Conservation (phyloP, 306 rosid genomes). For the Calophaca sinica region DNA sequence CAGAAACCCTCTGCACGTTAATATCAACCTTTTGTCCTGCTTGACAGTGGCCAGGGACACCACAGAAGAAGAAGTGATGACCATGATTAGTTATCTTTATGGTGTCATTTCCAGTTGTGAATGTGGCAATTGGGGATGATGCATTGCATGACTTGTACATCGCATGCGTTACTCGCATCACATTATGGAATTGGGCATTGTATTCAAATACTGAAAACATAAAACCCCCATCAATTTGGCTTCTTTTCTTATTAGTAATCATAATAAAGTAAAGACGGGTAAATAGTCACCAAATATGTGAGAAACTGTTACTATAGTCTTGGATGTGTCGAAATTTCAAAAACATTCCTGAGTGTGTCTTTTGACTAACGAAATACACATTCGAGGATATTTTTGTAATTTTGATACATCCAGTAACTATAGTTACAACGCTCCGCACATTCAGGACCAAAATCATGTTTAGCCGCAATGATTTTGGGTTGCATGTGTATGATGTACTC, state of each 20-base stretch:
- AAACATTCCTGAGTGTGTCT: too few relatives aligned
- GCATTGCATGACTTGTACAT: constrained; percentile 83
- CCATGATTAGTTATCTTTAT: constrained; percentile 63
- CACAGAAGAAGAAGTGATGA: constrained; percentile 87
- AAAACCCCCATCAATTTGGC: neutral
- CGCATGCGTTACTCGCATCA: constrained; percentile 76
- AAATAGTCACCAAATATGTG: too few relatives aligned
- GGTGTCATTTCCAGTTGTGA: constrained; percentile 79
- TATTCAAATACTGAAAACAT: constrained; percentile 67
- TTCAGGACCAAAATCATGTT: too few relatives aligned
- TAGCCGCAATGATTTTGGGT: too few relatives aligned
- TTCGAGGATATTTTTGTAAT: too few relatives aligned
- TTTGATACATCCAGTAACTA: too few relatives aligned
- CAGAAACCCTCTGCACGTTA: constrained; percentile 54
- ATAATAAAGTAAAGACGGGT: constrained; percentile 23
- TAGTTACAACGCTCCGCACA: too few relatives aligned
- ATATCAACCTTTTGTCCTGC: constrained; percentile 82
- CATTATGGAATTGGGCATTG: constrained; percentile 76
- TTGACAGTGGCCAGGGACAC: constrained; percentile 91
- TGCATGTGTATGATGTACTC: too few relatives aligned
- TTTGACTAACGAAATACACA: too few relatives aligned
- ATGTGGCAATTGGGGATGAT: constrained; percentile 69
- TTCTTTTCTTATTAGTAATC: neutral
- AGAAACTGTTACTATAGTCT: too few relatives aligned
- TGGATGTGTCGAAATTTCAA: too few relatives aligned